Evolutionary conservation across 805 yeast genomes (phyloP).

Genomic region (Lachancea waltii): DNA sequence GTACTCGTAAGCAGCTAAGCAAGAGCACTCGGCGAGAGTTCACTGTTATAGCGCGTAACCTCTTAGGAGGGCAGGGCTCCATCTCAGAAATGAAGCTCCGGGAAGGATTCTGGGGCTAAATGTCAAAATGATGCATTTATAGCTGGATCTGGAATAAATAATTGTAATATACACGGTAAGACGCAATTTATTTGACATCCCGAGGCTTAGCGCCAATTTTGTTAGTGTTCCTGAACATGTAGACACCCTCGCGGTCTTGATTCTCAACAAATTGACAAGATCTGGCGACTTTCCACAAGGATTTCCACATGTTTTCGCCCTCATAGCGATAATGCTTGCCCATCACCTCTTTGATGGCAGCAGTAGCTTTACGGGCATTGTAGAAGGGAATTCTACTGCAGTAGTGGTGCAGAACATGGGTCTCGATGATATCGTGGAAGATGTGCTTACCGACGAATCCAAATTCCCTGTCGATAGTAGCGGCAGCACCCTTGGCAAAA

Average conservation of each 20-base stretch:
- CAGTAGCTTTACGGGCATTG: constrained; percentile 75
- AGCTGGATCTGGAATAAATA: too few relatives aligned
- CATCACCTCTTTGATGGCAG: constrained; percentile 75
- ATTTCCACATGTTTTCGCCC: constrained; percentile 66
- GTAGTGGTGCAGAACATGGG: constrained; percentile 83
- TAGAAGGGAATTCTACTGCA: constrained; percentile 82
- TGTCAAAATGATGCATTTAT: too few relatives aligned
- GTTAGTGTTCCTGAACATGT: constrained; percentile 71
- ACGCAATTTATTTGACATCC: too few relatives aligned
- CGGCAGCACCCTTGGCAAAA: constrained; percentile 85
- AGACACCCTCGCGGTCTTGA: constrained; percentile 43
- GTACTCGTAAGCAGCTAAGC: too few relatives aligned
- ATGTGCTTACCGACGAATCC: constrained; percentile 72
- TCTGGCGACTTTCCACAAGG: constrained; percentile 58
- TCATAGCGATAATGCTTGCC: constrained; percentile 66
- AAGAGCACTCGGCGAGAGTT: too few relatives aligned
- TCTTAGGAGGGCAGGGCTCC: too few relatives aligned
- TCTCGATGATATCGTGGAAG: constrained; percentile 85
- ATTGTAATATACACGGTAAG: too few relatives aligned
- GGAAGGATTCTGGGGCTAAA: too few relatives aligned
- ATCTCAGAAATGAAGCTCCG: too few relatives aligned
- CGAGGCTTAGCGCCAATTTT: constrained; percentile 52
- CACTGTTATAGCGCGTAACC: too few relatives aligned
- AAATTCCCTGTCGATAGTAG: constrained; percentile 79
- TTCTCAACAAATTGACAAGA: constrained; percentile 70